Evolutionary conservation across 805 yeast genomes (phyloP).

Genomic region (Sugiyamaella qingdaonensis): DNA sequence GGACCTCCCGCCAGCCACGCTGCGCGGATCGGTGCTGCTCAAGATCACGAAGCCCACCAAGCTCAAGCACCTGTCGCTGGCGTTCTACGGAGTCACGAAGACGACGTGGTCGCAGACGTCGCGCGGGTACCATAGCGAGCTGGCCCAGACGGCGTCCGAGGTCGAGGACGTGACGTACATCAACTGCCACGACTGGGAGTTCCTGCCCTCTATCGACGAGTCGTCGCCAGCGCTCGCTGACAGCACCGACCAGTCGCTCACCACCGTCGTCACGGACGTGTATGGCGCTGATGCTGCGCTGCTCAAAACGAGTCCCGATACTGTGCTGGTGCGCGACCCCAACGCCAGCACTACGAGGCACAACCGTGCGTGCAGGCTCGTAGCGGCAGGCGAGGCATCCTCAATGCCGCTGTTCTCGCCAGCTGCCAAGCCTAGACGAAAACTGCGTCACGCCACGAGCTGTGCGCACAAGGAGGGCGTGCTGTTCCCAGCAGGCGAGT

Average conservation of each 20-base stretch:
- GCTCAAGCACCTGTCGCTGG: slow-evolving; percentile 59
- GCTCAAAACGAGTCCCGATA: slow-evolving; percentile 13
- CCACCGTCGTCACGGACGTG: slow-evolving; percentile 29
- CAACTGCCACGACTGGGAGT: slow-evolving; percentile 35
- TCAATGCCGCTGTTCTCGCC: slow-evolving; percentile 17
- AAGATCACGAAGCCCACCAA: slow-evolving; percentile 69
- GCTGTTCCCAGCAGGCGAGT: slow-evolving; percentile 79
- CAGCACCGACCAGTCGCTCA: slow-evolving; percentile 22
- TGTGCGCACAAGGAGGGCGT: slow-evolving; percentile 32
- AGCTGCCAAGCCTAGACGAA: background rate
- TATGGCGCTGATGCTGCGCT: slow-evolving; percentile 34
- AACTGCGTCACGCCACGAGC: slow-evolving; percentile 7
- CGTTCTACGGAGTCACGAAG: slow-evolving; percentile 61
- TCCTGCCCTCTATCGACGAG: slow-evolving; percentile 22
- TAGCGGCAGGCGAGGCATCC: background rate
- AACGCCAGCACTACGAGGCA: slow-evolving; percentile 2
- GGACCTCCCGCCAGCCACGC: slow-evolving; percentile 40
- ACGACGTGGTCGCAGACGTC: slow-evolving; percentile 82
- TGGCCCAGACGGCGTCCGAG: slow-evolving; percentile 28
- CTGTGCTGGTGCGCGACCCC: slow-evolving; percentile 7
- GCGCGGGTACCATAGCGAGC: slow-evolving; percentile 26
- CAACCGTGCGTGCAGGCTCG: slow-evolving; percentile 3
- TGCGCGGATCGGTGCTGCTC: slow-evolving; percentile 73
- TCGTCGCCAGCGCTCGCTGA: background rate
- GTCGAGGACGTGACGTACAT: slow-evolving; percentile 30